Conservation (phyloP, 768 basidiomycete genomes). For the Trametes sanguinea region DNA sequence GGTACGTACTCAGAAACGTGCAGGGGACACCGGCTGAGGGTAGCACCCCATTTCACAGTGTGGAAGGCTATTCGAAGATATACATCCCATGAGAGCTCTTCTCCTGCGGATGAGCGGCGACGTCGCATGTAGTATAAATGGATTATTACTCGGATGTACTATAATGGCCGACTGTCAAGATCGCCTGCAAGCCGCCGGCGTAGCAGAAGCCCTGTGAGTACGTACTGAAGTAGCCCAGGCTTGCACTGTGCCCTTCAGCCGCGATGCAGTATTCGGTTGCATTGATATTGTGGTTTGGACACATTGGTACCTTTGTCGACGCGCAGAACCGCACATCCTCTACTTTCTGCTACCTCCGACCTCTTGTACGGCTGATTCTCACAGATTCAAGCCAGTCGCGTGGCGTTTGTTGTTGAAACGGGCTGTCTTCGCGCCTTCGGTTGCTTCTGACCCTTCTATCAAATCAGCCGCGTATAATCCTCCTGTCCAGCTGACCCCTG, state of each 20-base stretch:
- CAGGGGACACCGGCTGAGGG: background rate
- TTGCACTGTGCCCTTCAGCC: background rate
- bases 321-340: too few species aligned
- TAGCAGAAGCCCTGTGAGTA: too few species aligned
- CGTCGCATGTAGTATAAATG: conserved; percentile 1
- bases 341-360: too few species aligned
- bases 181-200: too few species aligned
- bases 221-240: background rate
- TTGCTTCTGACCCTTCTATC: background rate
- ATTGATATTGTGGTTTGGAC: too few species aligned
- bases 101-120: background rate
- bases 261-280: too few species aligned
- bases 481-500: conserved; percentile 2
- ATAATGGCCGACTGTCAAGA: background rate
- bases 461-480: background rate
- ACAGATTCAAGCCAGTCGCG: background rate
- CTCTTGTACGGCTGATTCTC: background rate
- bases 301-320: too few species aligned
- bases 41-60: conserved; percentile 30
- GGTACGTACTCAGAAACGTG: conserved; percentile 33
- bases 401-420: background rate
- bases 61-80: conserved; percentile 61
- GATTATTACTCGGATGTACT: conserved; percentile 2
- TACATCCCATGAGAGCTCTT: conserved; percentile 48
- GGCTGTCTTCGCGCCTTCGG: background rate